Conservation (phyloP, 2,329 filamentous ascomycete species). For the Aspergillus awamori region DNA sequence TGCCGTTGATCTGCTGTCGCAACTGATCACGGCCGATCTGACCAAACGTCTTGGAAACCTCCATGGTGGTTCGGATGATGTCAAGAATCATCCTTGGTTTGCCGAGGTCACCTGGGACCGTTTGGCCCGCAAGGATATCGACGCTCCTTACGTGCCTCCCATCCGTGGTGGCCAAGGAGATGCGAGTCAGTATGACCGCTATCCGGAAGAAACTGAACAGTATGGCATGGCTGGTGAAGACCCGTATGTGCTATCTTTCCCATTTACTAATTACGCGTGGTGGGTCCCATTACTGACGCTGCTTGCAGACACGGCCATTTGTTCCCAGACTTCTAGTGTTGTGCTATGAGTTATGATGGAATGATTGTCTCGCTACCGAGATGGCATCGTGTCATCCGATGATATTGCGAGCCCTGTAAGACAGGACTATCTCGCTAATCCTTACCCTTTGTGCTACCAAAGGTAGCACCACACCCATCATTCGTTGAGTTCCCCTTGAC, state of each 20-base stretch:
- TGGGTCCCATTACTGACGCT: background rate
- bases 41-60: slow-evolving; percentile 95
- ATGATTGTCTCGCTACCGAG: slow-evolving; percentile 29
- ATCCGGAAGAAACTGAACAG: slow-evolving; percentile 92
- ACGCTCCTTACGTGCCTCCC: slow-evolving; percentile 95
- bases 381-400: slow-evolving; percentile 10
- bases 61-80: slow-evolving; percentile 85
- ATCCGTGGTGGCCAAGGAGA: slow-evolving; percentile 93
- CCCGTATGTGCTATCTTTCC: slow-evolving; percentile 66
- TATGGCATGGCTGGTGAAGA: slow-evolving; percentile 81
- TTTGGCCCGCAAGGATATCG: slow-evolving; percentile 91
- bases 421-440: background rate
- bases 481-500: slow-evolving; percentile 8
- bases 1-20: slow-evolving; percentile 87
- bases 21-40: slow-evolving; percentile 90
- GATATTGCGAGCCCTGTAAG: background rate
- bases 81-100: slow-evolving; percentile 97
- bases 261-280: too few species aligned
- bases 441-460: background rate
- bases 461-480: background rate
- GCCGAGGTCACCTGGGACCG: slow-evolving; percentile 97
- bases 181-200: slow-evolving; percentile 96
- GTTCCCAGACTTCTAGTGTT: slow-evolving; percentile 71
- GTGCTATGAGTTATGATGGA: slow-evolving; percentile 37
- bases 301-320: slow-evolving; percentile 68